Percentiles rank a stretch among this genome's conserved stretches.
These are phyloP conservation scores for Pouteria campechiana DNA, from an alignment of 179 eudicot species.

Conservation along the genomic window DNA sequence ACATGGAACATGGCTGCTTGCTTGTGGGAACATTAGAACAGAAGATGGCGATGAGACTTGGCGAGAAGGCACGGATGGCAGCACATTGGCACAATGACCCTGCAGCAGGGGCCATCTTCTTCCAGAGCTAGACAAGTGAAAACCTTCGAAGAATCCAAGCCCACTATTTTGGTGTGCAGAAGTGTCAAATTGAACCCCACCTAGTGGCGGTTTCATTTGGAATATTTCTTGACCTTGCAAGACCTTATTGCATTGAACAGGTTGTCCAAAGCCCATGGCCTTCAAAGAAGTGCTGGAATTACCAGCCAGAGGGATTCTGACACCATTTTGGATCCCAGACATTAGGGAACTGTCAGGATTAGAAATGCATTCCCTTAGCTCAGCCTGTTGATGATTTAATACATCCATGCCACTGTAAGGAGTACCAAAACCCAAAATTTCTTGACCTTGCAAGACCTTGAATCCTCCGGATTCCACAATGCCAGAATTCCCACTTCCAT, in stretches of 20 bases:
- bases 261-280: constrained; percentile 51
- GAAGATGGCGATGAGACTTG: no score
- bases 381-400: constrained; percentile 34
- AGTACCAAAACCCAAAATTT: constrained; percentile 60
- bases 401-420: constrained; percentile 38
- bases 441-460: constrained; percentile 99
- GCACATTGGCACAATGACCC: no score
- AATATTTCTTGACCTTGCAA: constrained; percentile 99
- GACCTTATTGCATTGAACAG: constrained; percentile 73
- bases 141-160: no score
- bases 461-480: constrained; percentile 70
- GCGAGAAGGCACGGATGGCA: no score
- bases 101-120: no score
- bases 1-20: no score
- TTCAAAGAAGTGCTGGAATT: constrained; percentile 25
- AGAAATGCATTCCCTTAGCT: constrained; percentile 29
- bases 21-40: no score
- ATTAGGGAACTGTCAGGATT: constrained; percentile 21
- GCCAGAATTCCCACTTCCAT: constrained; percentile 46
- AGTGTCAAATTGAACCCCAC: no score
- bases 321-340: constrained; percentile 17
- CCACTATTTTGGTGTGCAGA: no score
- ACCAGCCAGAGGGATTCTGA: no score
- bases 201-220: constrained; percentile 64
- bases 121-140: no score